These are phyloP conservation scores for Podospora appendiculata DNA, from an alignment of 495 filamentous ascomycete species.

Conservation along the genomic window DNA sequence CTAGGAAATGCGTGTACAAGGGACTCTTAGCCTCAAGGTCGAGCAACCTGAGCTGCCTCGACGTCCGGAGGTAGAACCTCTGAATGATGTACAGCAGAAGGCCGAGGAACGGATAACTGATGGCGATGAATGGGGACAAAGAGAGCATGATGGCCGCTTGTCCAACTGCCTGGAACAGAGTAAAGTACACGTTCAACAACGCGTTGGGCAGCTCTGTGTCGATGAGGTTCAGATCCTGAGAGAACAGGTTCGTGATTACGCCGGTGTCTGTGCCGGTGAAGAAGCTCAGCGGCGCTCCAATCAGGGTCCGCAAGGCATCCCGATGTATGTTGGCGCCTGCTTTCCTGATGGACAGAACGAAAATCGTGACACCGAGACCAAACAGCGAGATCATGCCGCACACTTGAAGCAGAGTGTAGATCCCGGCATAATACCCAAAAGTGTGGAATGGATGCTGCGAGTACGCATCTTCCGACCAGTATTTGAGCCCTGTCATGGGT, in stretches of 20 bases:
- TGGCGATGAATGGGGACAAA: slow-evolving; percentile 17
- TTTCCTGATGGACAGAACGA: too few species aligned
- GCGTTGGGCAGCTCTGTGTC: slow-evolving; percentile 14
- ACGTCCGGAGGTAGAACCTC: slow-evolving; percentile 47
- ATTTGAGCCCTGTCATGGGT: background rate
- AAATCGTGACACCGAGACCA: background rate
- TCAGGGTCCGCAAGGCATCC: background rate
- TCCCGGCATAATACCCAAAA: slow-evolving; percentile 45
- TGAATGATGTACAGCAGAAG: slow-evolving; percentile 39
- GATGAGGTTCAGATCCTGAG: slow-evolving; percentile 25
- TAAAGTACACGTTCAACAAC: background rate
- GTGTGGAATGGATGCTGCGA: slow-evolving; percentile 25
- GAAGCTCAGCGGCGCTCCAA: slow-evolving; percentile 7
- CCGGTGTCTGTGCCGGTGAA: slow-evolving; percentile 14
- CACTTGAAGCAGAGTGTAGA: slow-evolving; percentile 46
- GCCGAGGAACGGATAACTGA: slow-evolving; percentile 22
- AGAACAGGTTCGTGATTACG: slow-evolving; percentile 17
- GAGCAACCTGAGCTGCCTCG: slow-evolving; percentile 48
- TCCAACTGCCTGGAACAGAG: slow-evolving; percentile 1
- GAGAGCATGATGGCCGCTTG: slow-evolving; percentile 24
- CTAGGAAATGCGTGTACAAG: slow-evolving; percentile 24
- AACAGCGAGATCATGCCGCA: background rate
- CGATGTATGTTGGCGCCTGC: background rate
- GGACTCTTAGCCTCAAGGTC: slow-evolving; percentile 34
- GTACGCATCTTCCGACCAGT: background rate